These are phyloP conservation scores for Rhizopogon roseolus DNA, from an alignment of 768 basidiomycete species.

Conservation along the genomic window DNA sequence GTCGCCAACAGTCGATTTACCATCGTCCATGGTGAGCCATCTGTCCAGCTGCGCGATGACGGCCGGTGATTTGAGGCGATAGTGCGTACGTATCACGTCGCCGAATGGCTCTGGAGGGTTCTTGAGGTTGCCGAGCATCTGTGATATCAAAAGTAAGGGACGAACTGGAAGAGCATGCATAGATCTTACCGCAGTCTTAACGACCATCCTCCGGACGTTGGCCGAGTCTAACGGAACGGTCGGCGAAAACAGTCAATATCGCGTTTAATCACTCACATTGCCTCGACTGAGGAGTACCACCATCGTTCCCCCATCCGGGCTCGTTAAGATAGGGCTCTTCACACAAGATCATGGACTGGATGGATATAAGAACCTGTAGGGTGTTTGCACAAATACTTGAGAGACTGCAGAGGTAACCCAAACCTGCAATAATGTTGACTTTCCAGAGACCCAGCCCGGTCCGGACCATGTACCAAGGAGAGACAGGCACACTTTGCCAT, in stretches of 20 bases:
- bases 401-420: constrained; percentile 9
- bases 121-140: constrained; percentile 86
- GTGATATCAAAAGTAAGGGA: constrained; percentile 6
- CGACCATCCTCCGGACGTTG: constrained; percentile 90
- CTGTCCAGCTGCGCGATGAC: constrained; percentile 71
- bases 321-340: constrained; percentile 93
- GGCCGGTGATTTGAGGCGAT: constrained; percentile 73
- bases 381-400: neutral
- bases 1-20: constrained; percentile 49
- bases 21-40: constrained; percentile 78
- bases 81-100: constrained; percentile 88
- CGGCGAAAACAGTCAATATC: constrained; percentile 2
- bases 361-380: constrained; percentile 75
- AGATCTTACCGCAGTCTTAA: constrained; percentile 70
- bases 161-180: constrained; percentile 2
- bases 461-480: constrained; percentile 90
- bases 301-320: constrained; percentile 77
- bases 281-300: constrained; percentile 69
- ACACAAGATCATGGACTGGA: constrained; percentile 94
- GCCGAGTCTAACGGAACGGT: constrained; percentile 61
- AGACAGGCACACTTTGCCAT: constrained; percentile 92
- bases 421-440: constrained; percentile 85
- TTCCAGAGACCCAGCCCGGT: constrained; percentile 90
- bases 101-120: constrained; percentile 81
- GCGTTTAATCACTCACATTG: constrained; percentile 53